Percentiles rank a stretch among this genome's conserved stretches.
Conservation (phyloP, 768 basidiomycete species). For the Podaxis sp. region DNA sequence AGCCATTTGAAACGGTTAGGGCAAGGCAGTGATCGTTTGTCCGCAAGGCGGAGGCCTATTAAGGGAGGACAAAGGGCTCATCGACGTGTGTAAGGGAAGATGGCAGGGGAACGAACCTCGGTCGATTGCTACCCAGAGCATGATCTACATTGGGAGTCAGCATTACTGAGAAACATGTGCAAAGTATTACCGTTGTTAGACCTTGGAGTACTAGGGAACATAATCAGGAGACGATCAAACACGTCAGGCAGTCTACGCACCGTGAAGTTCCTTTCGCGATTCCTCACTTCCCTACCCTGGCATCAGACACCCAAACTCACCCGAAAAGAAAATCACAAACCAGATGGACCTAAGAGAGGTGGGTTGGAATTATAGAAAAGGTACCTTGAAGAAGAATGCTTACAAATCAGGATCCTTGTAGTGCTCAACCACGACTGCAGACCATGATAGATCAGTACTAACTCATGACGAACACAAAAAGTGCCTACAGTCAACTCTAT, state of each 20-base stretch:
- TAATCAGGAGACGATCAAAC: background rate
- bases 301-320: background rate
- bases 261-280: slow-evolving; percentile 82
- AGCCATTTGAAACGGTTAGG: slow-evolving; percentile 29
- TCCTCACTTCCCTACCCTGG: slow-evolving; percentile 79
- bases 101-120: slow-evolving; percentile 49
- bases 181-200: slow-evolving; percentile 20
- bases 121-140: slow-evolving; percentile 97
- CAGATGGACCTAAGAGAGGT: slow-evolving; percentile 72
- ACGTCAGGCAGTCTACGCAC: slow-evolving; percentile 38
- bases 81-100: background rate
- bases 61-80: slow-evolving; percentile 28
- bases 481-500: slow-evolving; percentile 70
- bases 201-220: slow-evolving; percentile 71
- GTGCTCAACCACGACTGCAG: slow-evolving; percentile 69
- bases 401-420: slow-evolving; percentile 79
- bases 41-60: slow-evolving; percentile 75
- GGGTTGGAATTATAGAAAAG: background rate
- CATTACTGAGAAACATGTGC: slow-evolving; percentile 13
- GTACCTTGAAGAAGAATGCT: slow-evolving; percentile 26
- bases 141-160: slow-evolving; percentile 49
- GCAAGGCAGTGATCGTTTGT: slow-evolving; percentile 92
- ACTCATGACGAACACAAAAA: background rate
- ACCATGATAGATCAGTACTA: background rate
- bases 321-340: slow-evolving; percentile 41